Percentiles rank a stretch among this genome's conserved stretches.
These are phyloP conservation scores for Cladosporium halotolerans DNA, from an alignment of 2,329 filamentous ascomycete genomes.

Conservation along the genomic window DNA sequence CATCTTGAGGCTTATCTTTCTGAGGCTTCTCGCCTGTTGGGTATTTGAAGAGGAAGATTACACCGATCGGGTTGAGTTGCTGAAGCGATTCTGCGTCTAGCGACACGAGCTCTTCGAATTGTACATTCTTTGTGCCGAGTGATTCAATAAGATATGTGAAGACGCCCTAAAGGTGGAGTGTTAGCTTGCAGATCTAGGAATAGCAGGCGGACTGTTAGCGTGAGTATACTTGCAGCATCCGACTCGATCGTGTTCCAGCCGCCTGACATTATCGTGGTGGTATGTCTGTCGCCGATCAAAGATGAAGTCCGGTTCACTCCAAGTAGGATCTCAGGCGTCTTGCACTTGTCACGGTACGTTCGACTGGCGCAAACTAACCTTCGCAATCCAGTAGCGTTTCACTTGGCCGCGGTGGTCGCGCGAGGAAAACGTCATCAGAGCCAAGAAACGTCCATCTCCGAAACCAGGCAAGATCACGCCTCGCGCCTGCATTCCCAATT, in stretches of 20 bases:
- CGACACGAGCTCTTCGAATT: slow-evolving; percentile 92
- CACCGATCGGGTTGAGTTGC: slow-evolving; percentile 56
- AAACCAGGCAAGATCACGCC: neutral
- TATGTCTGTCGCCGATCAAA: neutral
- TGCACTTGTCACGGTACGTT: neutral
- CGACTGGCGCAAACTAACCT: neutral
- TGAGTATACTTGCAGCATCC: slow-evolving; percentile 65
- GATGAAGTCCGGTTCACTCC: too few species aligned
- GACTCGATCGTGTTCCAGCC: slow-evolving; percentile 99
- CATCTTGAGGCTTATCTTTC: slow-evolving; percentile 64
- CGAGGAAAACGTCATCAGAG: slow-evolving; percentile 4
- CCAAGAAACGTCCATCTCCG: neutral
- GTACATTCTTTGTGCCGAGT: slow-evolving; percentile 85
- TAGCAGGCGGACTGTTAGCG: slow-evolving; percentile 1
- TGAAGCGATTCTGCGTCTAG: slow-evolving; percentile 71
- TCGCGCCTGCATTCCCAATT: neutral
- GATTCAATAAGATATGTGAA: slow-evolving; percentile 94
- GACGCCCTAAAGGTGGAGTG: slow-evolving; percentile 61
- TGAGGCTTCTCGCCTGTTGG: slow-evolving; percentile 62
- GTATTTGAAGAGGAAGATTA: slow-evolving; percentile 99
- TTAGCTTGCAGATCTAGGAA: slow-evolving; percentile 4
- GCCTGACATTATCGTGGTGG: slow-evolving; percentile 37
- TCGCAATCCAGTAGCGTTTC: neutral
- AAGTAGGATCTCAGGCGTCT: too few species aligned
- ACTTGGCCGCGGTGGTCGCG: slow-evolving; percentile 1